Conservation (phyloP, 139 green algal genomes). For the Deuterostichococcus epilithicus region DNA sequence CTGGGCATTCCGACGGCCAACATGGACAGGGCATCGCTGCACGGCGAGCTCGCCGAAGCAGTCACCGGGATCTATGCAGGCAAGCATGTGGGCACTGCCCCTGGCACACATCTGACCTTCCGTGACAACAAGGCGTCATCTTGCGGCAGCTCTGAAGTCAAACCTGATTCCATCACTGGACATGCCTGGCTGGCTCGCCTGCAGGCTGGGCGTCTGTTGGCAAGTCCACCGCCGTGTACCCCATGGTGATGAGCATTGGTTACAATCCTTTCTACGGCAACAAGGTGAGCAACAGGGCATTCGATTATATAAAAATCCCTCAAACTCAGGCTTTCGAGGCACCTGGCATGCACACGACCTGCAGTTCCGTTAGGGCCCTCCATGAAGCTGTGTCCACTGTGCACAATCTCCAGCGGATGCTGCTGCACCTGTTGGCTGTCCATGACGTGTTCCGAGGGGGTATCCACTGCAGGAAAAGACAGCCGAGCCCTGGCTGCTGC, state of each 20-base stretch:
- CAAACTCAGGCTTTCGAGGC: too few relatives aligned
- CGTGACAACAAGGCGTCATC: too few relatives aligned
- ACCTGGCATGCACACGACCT: too few relatives aligned
- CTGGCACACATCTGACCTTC: too few relatives aligned
- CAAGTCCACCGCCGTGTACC: conserved; percentile 24
- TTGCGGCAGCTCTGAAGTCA: too few relatives aligned
- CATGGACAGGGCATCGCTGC: conserved; percentile 58
- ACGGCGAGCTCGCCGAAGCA: conserved; percentile 49
- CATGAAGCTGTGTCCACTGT: conserved; percentile 25
- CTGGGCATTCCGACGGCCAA: conserved; percentile 94
- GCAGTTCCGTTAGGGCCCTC: too few relatives aligned
- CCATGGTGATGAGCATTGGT: conserved; percentile 71
- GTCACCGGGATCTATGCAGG: conserved; percentile 80
- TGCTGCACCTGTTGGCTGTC: too few relatives aligned
- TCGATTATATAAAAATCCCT: too few relatives aligned
- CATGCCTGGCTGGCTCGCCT: too few relatives aligned
- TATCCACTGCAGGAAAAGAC: conserved; percentile 38
- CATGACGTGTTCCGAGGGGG: conserved; percentile 14
- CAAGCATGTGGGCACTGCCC: too few relatives aligned
- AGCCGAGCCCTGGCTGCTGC: conserved; percentile 74
- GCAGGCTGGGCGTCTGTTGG: conserved; percentile 62
- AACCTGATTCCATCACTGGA: not conserved
- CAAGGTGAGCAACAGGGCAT: conserved; percentile 53
- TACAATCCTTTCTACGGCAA: conserved; percentile 89
- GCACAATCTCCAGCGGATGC: too few relatives aligned